phyloP scores from a whole-genome alignment of 768 basidiomycete genomes.

The Tephrocybe rancida region DNA sequence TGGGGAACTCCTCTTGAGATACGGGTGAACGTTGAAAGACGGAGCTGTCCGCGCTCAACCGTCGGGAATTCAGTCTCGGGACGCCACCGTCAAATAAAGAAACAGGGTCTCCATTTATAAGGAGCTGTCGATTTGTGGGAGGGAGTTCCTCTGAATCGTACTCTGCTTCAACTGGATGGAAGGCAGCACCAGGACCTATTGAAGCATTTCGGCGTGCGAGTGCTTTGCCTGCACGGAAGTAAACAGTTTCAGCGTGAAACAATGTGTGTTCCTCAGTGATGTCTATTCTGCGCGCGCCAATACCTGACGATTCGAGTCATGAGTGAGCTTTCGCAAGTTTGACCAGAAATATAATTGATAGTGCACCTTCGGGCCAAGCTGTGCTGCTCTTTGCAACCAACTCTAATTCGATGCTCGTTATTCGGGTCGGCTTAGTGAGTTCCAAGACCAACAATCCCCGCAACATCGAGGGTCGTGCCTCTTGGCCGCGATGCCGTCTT shows the following conservation, averaged over 20 bases:
- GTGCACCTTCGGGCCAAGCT: slow-evolving; percentile 85
- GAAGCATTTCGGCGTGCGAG: slow-evolving; percentile 39
- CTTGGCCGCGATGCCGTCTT: slow-evolving; percentile 28
- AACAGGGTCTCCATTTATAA: slow-evolving; percentile 6
- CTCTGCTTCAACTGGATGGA: slow-evolving; percentile 30
- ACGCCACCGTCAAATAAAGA: background rate
- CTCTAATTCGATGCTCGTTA: slow-evolving; percentile 84
- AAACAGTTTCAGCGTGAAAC: slow-evolving; percentile 68
- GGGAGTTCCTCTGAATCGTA: slow-evolving; percentile 28
- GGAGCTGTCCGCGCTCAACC: slow-evolving; percentile 37
- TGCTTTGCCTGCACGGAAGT: slow-evolving; percentile 64
- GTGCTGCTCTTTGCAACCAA: slow-evolving; percentile 72
- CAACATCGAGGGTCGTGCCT: slow-evolving; percentile 52
- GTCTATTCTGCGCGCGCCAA: slow-evolving; percentile 75
- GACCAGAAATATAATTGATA: background rate
- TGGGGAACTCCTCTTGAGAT: slow-evolving; percentile 32
- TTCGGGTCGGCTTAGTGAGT: slow-evolving; percentile 75
- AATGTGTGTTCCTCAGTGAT: slow-evolving; percentile 78
- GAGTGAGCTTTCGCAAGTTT: background rate
- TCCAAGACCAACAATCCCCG: slow-evolving; percentile 63
- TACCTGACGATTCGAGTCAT: slow-evolving; percentile 34
- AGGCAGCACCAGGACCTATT: slow-evolving; percentile 49
- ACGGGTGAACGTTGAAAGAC: slow-evolving; percentile 33
- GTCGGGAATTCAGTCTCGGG: slow-evolving; percentile 12
- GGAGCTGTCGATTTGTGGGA: slow-evolving; percentile 12